Percentiles rank a stretch among this genome's conserved stretches.
These are phyloP conservation scores for Striga hermonthica DNA, from an alignment of 305 asterid species.

Conservation along the genomic window DNA sequence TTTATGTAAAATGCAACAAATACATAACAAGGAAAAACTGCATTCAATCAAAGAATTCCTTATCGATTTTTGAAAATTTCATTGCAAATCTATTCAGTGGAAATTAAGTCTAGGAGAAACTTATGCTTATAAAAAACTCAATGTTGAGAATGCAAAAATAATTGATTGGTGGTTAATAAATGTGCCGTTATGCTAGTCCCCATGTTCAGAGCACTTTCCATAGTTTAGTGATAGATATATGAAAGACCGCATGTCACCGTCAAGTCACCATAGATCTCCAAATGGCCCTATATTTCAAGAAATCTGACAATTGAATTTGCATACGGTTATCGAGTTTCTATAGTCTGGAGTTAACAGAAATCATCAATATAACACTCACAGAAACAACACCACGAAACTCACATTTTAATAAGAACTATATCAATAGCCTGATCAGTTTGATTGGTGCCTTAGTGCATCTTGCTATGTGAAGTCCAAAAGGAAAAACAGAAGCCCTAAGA, in stretches of 20 bases:
- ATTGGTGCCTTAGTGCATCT: not conserved
- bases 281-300: not conserved
- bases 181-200: too few relatives aligned
- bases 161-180: not conserved
- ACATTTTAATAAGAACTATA: not conserved
- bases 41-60: too few relatives aligned
- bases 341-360: not conserved
- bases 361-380: slow-evolving; percentile 3
- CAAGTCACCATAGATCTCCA: not conserved
- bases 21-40: too few relatives aligned
- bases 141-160: not conserved
- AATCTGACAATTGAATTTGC: not conserved
- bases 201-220: not conserved
- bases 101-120: too few relatives aligned
- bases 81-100: too few relatives aligned
- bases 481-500: not conserved
- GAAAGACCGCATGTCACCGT: not conserved
- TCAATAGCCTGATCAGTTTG: slow-evolving; percentile 1
- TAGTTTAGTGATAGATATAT: too few relatives aligned
- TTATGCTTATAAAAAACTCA: too few relatives aligned
- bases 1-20: too few relatives aligned
- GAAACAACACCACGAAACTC: not conserved
- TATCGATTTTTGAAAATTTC: too few relatives aligned
- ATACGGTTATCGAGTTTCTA: not conserved
- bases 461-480: not conserved